These are phyloP conservation scores for Nitzschia palea DNA, from an alignment of 108 stramenopile species.

Conservation along the genomic window DNA sequence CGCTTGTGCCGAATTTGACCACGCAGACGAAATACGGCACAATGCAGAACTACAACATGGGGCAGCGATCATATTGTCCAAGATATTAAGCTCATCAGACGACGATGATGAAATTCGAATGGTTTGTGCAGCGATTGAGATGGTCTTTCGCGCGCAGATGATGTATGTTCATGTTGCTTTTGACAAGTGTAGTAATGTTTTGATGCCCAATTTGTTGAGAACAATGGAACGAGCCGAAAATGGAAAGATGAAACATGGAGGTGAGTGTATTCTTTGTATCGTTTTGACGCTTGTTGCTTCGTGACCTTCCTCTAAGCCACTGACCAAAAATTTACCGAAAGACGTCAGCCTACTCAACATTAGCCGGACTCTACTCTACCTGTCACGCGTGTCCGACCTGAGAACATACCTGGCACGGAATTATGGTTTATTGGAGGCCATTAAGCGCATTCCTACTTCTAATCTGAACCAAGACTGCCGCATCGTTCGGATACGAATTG, in stretches of 20 bases:
- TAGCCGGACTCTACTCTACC: constrained; percentile 58
- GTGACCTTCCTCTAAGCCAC: too few relatives aligned
- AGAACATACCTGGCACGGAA: constrained; percentile 49
- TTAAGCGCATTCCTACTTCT: constrained; percentile 49
- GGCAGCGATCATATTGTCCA: constrained; percentile 59
- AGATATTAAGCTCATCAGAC: constrained; percentile 54
- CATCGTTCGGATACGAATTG: constrained; percentile 57
- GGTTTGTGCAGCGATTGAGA: constrained; percentile 74
- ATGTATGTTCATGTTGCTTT: constrained; percentile 56
- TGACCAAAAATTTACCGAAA: too few relatives aligned
- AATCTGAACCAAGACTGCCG: constrained; percentile 60
- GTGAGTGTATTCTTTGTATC: too few relatives aligned
- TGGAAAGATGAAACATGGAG: constrained; percentile 40
- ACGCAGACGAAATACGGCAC: constrained; percentile 56
- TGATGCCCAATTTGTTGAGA: constrained; percentile 58
- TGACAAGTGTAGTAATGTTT: constrained; percentile 53
- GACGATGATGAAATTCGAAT: constrained; percentile 72
- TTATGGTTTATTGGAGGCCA: constrained; percentile 55
- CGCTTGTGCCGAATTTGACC: constrained; percentile 70
- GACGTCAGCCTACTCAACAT: constrained; percentile 63
- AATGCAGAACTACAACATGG: constrained; percentile 69
- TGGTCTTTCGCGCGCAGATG: constrained; percentile 71
- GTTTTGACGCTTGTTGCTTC: not conserved
- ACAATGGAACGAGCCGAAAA: constrained; percentile 63
- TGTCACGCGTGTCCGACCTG: constrained; percentile 65